Conservation (phyloP, 2,329 filamentous ascomycete species). For the Trichoderma sp. region DNA sequence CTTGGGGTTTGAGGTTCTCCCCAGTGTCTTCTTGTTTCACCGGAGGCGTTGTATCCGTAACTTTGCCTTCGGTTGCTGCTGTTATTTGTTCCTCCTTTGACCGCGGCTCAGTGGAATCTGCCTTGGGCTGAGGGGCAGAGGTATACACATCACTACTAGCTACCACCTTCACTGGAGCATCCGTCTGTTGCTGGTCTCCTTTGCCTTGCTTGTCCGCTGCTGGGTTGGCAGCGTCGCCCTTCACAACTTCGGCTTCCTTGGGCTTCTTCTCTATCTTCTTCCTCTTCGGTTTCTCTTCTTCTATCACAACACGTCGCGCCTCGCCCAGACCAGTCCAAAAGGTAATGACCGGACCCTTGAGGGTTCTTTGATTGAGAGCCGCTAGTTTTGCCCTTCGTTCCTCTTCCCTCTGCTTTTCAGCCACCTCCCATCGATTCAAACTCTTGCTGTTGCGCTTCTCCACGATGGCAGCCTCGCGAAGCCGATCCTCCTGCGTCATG, state of each 20-base stretch:
- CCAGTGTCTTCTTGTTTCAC: conserved; percentile 3
- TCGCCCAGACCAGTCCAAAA: conserved; percentile 92
- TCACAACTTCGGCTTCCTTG: conserved; percentile 29
- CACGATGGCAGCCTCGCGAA: conserved; percentile 78
- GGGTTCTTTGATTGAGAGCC: conserved; percentile 80
- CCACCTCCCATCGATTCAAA: conserved; percentile 89
- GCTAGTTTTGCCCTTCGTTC: conserved; percentile 81
- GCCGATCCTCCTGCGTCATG: conserved; percentile 83
- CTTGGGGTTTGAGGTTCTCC: not conserved
- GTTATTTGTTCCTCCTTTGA: not conserved
- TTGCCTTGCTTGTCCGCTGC: not conserved
- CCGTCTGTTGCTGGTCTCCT: not conserved
- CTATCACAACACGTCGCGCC: conserved; percentile 64
- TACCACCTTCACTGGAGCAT: not conserved
- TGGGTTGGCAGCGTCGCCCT: conserved; percentile 18
- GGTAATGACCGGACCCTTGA: conserved; percentile 86
- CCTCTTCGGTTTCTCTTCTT: conserved; percentile 63
- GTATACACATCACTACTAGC: not conserved
- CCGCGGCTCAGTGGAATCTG: not conserved
- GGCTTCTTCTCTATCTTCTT: conserved; percentile 47
- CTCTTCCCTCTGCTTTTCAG: conserved; percentile 84
- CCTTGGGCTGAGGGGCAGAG: conserved; percentile 19
- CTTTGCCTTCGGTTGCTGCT: conserved; percentile 20
- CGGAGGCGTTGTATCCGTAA: conserved; percentile 19
- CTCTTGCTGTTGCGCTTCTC: conserved; percentile 89